These are phyloP conservation scores for Luvunga scandens DNA, from an alignment of 345 rosid genomes.

Conservation along the genomic window DNA sequence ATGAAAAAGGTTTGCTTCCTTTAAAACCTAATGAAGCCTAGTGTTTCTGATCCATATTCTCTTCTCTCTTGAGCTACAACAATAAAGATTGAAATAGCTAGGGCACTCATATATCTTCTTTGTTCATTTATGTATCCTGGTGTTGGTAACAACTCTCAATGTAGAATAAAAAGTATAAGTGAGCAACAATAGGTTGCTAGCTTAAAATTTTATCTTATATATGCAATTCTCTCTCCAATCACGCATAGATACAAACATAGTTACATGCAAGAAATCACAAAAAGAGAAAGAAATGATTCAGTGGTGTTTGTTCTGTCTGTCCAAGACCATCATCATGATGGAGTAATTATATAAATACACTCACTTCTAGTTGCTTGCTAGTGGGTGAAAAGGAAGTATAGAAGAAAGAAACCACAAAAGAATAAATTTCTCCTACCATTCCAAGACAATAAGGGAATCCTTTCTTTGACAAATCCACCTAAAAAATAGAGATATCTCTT, in stretches of 20 bases:
- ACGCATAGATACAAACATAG: conserved; percentile 22
- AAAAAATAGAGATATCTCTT: conserved; percentile 50
- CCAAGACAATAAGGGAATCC: conserved; percentile 29
- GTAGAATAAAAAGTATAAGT: background rate
- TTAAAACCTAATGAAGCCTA: no score
- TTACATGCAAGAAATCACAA: conserved; percentile 47
- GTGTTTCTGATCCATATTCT: background rate
- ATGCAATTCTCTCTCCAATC: conserved; percentile 6
- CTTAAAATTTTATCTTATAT: background rate
- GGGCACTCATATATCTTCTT: background rate
- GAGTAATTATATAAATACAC: conserved; percentile 40
- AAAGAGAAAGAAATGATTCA: conserved; percentile 30
- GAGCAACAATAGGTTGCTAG: background rate
- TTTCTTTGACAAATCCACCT: conserved; percentile 34
- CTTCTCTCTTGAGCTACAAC: background rate
- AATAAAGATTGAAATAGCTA: no score
- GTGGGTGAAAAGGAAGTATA: conserved; percentile 28
- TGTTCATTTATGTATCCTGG: conserved; percentile 12
- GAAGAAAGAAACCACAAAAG: conserved; percentile 7
- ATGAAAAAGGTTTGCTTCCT: background rate
- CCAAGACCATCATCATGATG: conserved; percentile 42
- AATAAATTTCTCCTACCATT: conserved; percentile 20
- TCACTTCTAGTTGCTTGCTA: conserved; percentile 12
- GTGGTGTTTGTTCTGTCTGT: conserved; percentile 29
- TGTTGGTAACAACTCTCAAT: background rate